Evolutionary conservation across 1,284 basidiomycete genomes (phyloP).

Genomic region (Takashimella tepidaria): DNA sequence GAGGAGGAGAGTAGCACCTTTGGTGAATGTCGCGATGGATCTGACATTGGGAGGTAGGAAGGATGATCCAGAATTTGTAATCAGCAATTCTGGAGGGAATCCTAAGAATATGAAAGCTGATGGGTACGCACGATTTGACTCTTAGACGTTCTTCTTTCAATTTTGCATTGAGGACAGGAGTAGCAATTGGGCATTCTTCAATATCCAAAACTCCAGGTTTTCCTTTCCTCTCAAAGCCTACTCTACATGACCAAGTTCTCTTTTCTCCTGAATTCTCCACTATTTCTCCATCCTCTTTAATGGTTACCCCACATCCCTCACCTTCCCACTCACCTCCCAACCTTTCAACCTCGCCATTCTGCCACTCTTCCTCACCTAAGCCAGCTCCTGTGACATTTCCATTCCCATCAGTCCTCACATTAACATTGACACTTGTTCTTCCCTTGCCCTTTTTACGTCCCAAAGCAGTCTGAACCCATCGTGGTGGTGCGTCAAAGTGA

Average conservation of each 20-base stretch:
- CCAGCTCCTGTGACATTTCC: neutral
- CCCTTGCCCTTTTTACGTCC: conserved; percentile 5
- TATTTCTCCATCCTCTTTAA: conserved; percentile 29
- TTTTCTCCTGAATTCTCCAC: conserved; percentile 12
- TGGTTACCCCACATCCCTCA: conserved; percentile 25
- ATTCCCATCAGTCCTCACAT: conserved; percentile 8
- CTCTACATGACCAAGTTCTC: conserved; percentile 35
- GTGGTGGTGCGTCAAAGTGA: conserved; percentile 81
- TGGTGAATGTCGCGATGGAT: conserved; percentile 74
- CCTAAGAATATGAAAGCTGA: no score
- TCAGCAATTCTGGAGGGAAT: no score
- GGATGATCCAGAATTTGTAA: no score
- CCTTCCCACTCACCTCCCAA: conserved; percentile 21
- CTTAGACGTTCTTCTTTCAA: conserved; percentile 60
- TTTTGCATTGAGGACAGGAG: conserved; percentile 69
- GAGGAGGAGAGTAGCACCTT: conserved; percentile 83
- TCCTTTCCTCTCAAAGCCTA: conserved; percentile 85
- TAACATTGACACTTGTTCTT: no score
- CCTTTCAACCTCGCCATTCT: conserved; percentile 37
- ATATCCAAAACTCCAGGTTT: conserved; percentile 80
- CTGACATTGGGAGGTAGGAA: no score
- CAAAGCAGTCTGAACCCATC: conserved; percentile 30
- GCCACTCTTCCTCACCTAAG: conserved; percentile 5
- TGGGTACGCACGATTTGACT: conserved; percentile 60
- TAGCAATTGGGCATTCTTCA: conserved; percentile 95